A percentile compares a stretch with the other conserved stretches of the same genome.
These are phyloP conservation scores for Populus nigra DNA, from an alignment of 345 rosid genomes.

Conservation along the genomic window DNA sequence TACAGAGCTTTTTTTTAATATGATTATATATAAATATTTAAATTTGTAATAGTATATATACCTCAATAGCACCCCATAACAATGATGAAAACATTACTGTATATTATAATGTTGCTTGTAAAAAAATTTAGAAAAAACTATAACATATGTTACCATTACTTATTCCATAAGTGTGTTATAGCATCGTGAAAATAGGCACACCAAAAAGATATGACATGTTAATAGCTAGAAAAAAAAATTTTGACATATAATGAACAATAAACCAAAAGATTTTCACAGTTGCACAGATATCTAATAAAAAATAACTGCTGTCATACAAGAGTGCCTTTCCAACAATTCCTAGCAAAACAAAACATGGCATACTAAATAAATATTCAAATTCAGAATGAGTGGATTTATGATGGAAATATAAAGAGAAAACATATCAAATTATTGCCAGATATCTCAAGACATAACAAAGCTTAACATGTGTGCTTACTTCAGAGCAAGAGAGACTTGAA, in stretches of 20 bases:
- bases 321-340: background rate
- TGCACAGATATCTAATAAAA: background rate
- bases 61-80: too few species aligned
- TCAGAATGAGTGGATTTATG: background rate
- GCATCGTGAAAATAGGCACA: background rate
- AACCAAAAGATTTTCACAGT: background rate
- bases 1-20: too few species aligned
- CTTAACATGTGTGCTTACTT: slow-evolving; percentile 45
- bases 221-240: background rate
- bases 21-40: too few species aligned
- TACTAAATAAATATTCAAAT: background rate
- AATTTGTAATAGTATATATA: too few species aligned
- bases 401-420: background rate
- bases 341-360: background rate
- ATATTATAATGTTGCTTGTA: background rate
- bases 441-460: slow-evolving; percentile 9
- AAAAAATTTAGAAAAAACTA: background rate
- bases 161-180: background rate
- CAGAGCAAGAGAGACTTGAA: slow-evolving; percentile 79
- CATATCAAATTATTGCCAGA: background rate
- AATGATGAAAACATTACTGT: background rate
- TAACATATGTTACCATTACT: background rate
- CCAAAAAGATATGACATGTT: background rate
- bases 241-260: background rate
- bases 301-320: background rate